These are phyloP conservation scores for Pseudopithomyces chartarum DNA, from an alignment of 2,329 filamentous ascomycete genomes.

Conservation along the genomic window DNA sequence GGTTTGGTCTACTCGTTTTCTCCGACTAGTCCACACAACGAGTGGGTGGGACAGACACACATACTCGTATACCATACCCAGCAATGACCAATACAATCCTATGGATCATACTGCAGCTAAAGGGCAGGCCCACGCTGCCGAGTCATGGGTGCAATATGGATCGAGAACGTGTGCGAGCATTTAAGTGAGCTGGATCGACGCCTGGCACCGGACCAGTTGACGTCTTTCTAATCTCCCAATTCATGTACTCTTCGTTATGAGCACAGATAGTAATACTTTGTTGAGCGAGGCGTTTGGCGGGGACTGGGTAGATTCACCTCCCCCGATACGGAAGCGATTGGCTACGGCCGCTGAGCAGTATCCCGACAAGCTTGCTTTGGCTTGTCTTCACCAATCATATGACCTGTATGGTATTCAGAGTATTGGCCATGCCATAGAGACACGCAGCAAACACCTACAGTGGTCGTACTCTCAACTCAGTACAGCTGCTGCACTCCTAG, in stretches of 20 bases:
- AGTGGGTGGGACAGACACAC: neutral
- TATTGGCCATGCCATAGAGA: neutral
- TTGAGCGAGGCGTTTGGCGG: conserved; percentile 4
- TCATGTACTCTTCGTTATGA: neutral
- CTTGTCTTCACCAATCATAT: conserved; percentile 3
- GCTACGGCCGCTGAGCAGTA: neutral
- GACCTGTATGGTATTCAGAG: neutral
- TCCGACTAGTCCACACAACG: too few species aligned
- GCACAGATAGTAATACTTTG: neutral
- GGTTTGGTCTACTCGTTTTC: too few species aligned
- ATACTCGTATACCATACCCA: neutral
- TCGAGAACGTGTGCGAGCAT: neutral
- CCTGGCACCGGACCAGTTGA: neutral
- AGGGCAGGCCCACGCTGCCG: neutral
- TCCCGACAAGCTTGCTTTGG: conserved; percentile 3
- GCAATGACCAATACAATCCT: neutral
- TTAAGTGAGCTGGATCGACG: conserved; percentile 1
- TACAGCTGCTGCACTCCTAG: neutral
- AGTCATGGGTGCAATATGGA: neutral
- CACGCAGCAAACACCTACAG: neutral
- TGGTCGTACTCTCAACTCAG: conserved; percentile 4
- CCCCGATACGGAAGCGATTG: conserved; percentile 1
- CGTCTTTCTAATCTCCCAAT: neutral
- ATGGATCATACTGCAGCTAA: conserved; percentile 1
- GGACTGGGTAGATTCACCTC: conserved; percentile 1